Conservation (phyloP, 768 basidiomycete species). For the Boletus edulis region DNA sequence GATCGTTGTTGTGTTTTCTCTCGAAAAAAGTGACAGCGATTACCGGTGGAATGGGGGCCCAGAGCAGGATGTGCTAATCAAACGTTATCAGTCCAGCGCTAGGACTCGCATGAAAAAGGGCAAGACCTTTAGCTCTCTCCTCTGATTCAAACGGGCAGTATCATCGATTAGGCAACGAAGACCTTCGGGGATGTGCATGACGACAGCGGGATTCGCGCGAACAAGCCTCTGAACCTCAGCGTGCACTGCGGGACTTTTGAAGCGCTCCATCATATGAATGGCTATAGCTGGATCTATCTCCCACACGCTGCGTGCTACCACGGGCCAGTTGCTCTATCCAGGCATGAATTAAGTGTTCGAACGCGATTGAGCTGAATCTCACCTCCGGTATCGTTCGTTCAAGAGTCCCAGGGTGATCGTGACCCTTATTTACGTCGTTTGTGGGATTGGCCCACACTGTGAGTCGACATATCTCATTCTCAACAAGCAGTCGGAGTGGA, state of each 20-base stretch:
- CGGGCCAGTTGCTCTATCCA: slow-evolving; percentile 59
- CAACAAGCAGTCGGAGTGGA: slow-evolving; percentile 80
- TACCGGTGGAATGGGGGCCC: slow-evolving; percentile 86
- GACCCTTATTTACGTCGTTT: slow-evolving; percentile 69
- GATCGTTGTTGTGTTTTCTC: slow-evolving; percentile 77
- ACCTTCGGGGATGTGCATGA: slow-evolving; percentile 78
- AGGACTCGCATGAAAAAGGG: not conserved
- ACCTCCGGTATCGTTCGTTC: slow-evolving; percentile 68
- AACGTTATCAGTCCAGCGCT: not conserved
- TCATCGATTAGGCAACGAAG: slow-evolving; percentile 79
- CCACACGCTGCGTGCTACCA: slow-evolving; percentile 76
- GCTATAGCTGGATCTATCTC: slow-evolving; percentile 79
- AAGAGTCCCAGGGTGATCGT: slow-evolving; percentile 52
- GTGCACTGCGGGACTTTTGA: slow-evolving; percentile 64
- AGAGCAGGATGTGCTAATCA: slow-evolving; percentile 76
- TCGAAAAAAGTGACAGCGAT: slow-evolving; percentile 84
- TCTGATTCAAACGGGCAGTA: slow-evolving; percentile 50
- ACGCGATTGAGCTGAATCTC: slow-evolving; percentile 12
- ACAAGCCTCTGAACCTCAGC: slow-evolving; percentile 77
- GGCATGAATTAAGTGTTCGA: slow-evolving; percentile 2
- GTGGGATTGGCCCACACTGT: slow-evolving; percentile 89
- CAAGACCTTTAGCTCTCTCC: slow-evolving; percentile 72
- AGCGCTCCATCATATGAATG: slow-evolving; percentile 82
- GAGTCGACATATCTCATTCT: slow-evolving; percentile 86
- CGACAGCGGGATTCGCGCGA: slow-evolving; percentile 65